phyloP scores from a whole-genome alignment of 1,284 basidiomycete genomes.

The Phylloboletellus chloephorus region DNA sequence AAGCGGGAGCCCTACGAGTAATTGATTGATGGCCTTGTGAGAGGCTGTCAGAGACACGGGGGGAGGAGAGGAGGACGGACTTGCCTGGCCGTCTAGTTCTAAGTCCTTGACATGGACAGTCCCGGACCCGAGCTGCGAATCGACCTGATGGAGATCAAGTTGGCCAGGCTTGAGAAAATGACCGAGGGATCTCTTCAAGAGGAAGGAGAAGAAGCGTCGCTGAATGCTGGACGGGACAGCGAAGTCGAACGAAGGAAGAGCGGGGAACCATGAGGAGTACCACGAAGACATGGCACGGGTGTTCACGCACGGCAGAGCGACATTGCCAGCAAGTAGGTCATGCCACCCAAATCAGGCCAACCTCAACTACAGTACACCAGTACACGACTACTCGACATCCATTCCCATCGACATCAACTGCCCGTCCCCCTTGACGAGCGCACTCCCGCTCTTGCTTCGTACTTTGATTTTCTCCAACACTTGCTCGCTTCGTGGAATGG shows the following conservation, averaged over 20 bases:
- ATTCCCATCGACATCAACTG: slow-evolving; percentile 81
- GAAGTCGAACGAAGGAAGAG: slow-evolving; percentile 57
- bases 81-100: slow-evolving; percentile 71
- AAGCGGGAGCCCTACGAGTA: slow-evolving; percentile 67
- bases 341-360: slow-evolving; percentile 14
- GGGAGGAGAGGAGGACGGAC: slow-evolving; percentile 18
- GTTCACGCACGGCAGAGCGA: slow-evolving; percentile 17
- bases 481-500: slow-evolving; percentile 47
- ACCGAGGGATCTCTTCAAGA: slow-evolving; percentile 80
- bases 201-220: slow-evolving; percentile 83
- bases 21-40: slow-evolving; percentile 71
- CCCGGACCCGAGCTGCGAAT: slow-evolving; percentile 88
- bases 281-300: slow-evolving; percentile 29
- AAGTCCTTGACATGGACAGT: slow-evolving; percentile 82
- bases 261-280: slow-evolving; percentile 55
- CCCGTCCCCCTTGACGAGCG: slow-evolving; percentile 71
- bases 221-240: slow-evolving; percentile 82
- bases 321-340: slow-evolving; percentile 18
- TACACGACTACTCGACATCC: slow-evolving; percentile 59
- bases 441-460: slow-evolving; percentile 59
- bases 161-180: slow-evolving; percentile 85
- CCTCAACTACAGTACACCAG: not conserved
- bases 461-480: slow-evolving; percentile 79
- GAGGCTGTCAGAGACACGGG: slow-evolving; percentile 13
- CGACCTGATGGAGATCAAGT: slow-evolving; percentile 81